phyloP scores from a whole-genome alignment of 2,329 filamentous ascomycete species.

The Apiospora malaysiana region DNA sequence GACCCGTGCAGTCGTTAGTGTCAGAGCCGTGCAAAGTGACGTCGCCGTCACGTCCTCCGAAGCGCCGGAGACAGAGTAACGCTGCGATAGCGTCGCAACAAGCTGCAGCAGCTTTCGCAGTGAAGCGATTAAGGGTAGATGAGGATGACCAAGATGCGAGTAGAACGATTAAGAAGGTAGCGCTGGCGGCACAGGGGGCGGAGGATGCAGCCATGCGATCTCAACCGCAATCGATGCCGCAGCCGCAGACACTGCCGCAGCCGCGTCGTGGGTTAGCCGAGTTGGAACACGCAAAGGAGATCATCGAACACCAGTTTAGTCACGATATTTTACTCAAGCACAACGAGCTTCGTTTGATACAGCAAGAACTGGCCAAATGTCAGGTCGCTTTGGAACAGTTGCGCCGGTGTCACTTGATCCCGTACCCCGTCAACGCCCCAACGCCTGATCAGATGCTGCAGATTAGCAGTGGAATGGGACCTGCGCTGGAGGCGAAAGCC shows the following conservation, averaged over 20 bases:
- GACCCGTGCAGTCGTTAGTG: constrained; percentile 42
- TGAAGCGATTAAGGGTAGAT: constrained; percentile 52
- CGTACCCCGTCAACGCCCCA: constrained; percentile 77
- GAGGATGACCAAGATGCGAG: constrained; percentile 36
- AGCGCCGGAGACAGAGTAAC: constrained; percentile 40
- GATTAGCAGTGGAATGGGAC: constrained; percentile 76
- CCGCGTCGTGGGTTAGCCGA: constrained; percentile 29
- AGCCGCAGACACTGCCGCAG: neutral
- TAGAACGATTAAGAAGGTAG: constrained; percentile 36
- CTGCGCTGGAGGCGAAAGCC: constrained; percentile 66
- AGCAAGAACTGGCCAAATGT: constrained; percentile 95
- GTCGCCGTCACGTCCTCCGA: constrained; percentile 36
- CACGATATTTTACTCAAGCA: constrained; percentile 94
- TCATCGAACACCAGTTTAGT: constrained; percentile 85
- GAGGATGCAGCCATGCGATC: constrained; percentile 12
- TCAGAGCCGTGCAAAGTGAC: constrained; percentile 33
- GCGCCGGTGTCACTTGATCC: constrained; percentile 88
- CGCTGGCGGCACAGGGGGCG: constrained; percentile 19
- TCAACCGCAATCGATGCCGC: neutral
- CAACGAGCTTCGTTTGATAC: constrained; percentile 89
- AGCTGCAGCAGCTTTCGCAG: constrained; percentile 35
- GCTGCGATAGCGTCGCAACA: constrained; percentile 40
- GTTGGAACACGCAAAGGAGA: constrained; percentile 67
- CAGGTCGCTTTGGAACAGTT: constrained; percentile 93
- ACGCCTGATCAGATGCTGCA: constrained; percentile 71